These are phyloP conservation scores for Xylariaceae sp. DNA, from an alignment of 2,329 filamentous ascomycete genomes.

Conservation along the genomic window DNA sequence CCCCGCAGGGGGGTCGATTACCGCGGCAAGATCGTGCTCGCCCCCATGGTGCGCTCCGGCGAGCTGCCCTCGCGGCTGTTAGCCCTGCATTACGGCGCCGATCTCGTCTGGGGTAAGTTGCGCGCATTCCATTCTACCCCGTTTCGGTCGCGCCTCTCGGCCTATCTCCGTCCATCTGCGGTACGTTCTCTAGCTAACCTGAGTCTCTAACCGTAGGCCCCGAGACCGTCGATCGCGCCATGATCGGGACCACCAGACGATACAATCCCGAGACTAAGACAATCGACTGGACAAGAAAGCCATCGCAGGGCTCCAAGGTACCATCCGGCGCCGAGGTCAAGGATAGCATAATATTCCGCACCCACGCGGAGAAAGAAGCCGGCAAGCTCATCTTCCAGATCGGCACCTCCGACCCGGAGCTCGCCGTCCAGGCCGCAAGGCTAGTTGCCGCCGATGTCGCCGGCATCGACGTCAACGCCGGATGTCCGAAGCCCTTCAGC, in stretches of 20 bases:
- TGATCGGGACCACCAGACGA: conserved; percentile 80
- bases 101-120: conserved; percentile 82
- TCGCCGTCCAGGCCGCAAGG: conserved; percentile 78
- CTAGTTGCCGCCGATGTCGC: conserved; percentile 83
- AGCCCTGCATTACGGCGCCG: conserved; percentile 90
- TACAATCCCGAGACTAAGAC: conserved; percentile 72
- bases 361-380: conserved; percentile 74
- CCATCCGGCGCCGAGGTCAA: conserved; percentile 45
- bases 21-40: conserved; percentile 86
- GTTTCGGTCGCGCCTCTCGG: neutral
- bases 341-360: conserved; percentile 74
- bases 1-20: conserved; percentile 89
- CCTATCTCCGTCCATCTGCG: neutral
- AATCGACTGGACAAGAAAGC: conserved; percentile 76
- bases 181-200: conserved; percentile 1
- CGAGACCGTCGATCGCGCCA: conserved; percentile 86
- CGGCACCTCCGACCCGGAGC: conserved; percentile 76
- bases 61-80: conserved; percentile 86
- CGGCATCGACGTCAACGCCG: conserved; percentile 95
- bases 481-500: conserved; percentile 97
- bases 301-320: conserved; percentile 65
- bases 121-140: neutral
- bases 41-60: conserved; percentile 97
- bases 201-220: conserved; percentile 56
- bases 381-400: conserved; percentile 83